These are phyloP conservation scores for Themeda triandra DNA, from an alignment of 176 grass and related monocot genomes.

Conservation along the genomic window DNA sequence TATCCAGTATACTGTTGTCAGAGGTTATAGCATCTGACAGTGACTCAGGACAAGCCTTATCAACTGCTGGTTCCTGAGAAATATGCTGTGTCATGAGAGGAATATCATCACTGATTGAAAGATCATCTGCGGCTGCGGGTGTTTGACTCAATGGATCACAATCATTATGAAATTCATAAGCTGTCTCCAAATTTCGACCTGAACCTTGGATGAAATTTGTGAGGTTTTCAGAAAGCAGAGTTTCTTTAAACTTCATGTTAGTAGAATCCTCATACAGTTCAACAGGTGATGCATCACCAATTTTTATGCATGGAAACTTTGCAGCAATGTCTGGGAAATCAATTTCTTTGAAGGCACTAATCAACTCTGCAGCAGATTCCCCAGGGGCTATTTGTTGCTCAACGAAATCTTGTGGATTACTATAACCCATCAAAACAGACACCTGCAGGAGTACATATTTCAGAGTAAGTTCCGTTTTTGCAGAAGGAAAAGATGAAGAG, in stretches of 20 bases:
- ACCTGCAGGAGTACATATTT: slow-evolving; percentile 50
- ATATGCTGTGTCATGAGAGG: not conserved
- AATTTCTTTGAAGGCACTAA: slow-evolving; percentile 58
- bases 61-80: slow-evolving; percentile 34
- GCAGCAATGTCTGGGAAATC: slow-evolving; percentile 51
- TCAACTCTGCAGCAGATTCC: slow-evolving; percentile 37
- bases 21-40: slow-evolving; percentile 23
- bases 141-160: slow-evolving; percentile 30
- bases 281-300: slow-evolving; percentile 69
- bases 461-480: slow-evolving; percentile 24
- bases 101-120: slow-evolving; percentile 33
- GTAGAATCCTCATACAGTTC: slow-evolving; percentile 68
- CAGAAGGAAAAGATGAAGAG: slow-evolving; percentile 13
- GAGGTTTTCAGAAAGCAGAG: slow-evolving; percentile 41
- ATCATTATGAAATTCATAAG: slow-evolving; percentile 33
- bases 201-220: slow-evolving; percentile 41
- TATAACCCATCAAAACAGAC: slow-evolving; percentile 68
- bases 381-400: slow-evolving; percentile 52
- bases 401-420: slow-evolving; percentile 51
- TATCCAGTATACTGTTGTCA: slow-evolving; percentile 56
- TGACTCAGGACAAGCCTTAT: slow-evolving; percentile 2
- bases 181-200: slow-evolving; percentile 44
- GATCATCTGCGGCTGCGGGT: slow-evolving; percentile 20
- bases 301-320: slow-evolving; percentile 81
- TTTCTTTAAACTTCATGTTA: slow-evolving; percentile 33